A percentile compares a stretch with the other conserved stretches of the same genome.
phyloP scores from a whole-genome alignment of 1,284 basidiomycete genomes.

The Trichosporon sp. region DNA sequence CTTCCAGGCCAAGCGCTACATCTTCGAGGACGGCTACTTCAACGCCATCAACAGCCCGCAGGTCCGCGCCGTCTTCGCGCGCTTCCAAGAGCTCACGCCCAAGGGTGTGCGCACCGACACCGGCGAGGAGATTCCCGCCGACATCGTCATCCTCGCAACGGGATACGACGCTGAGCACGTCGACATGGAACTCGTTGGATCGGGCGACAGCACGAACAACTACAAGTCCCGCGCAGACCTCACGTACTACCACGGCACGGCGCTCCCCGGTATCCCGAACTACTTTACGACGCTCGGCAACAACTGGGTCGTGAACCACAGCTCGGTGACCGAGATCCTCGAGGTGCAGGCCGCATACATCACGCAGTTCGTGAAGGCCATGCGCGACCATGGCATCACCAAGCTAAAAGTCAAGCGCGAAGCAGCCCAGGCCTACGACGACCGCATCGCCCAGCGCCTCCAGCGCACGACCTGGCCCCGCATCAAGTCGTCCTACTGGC shows the following conservation, averaged over 20 bases:
- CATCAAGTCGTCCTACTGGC: slow-evolving; percentile 13
- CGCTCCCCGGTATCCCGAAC: slow-evolving; percentile 26
- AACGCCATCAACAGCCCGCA: slow-evolving; percentile 24
- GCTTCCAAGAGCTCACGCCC: neutral
- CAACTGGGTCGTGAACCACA: slow-evolving; percentile 27
- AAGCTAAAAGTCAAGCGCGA: slow-evolving; percentile 5
- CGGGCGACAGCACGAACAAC: neutral
- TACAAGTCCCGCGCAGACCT: slow-evolving; percentile 8
- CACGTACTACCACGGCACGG: slow-evolving; percentile 13
- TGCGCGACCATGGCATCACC: slow-evolving; percentile 8
- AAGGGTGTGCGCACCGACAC: slow-evolving; percentile 16
- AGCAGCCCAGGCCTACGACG: slow-evolving; percentile 18
- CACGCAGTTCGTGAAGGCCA: slow-evolving; percentile 9
- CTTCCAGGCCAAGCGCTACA: slow-evolving; percentile 24
- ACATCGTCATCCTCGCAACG: slow-evolving; percentile 20
- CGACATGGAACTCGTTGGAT: neutral
- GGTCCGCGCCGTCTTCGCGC: slow-evolving; percentile 18
- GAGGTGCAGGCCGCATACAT: slow-evolving; percentile 18
- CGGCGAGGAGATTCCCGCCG: slow-evolving; percentile 17
- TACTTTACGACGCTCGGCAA: slow-evolving; percentile 26
- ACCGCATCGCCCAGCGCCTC: slow-evolving; percentile 19
- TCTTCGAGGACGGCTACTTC: slow-evolving; percentile 29
- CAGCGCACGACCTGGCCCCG: slow-evolving; percentile 12
- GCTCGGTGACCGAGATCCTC: slow-evolving; percentile 11
- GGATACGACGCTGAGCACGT: slow-evolving; percentile 10